Evolutionary conservation across 495 filamentous ascomycete species (phyloP), one percentile per base, ranked within the genome.

Genomic region (Terfezia boudieri): DNA sequence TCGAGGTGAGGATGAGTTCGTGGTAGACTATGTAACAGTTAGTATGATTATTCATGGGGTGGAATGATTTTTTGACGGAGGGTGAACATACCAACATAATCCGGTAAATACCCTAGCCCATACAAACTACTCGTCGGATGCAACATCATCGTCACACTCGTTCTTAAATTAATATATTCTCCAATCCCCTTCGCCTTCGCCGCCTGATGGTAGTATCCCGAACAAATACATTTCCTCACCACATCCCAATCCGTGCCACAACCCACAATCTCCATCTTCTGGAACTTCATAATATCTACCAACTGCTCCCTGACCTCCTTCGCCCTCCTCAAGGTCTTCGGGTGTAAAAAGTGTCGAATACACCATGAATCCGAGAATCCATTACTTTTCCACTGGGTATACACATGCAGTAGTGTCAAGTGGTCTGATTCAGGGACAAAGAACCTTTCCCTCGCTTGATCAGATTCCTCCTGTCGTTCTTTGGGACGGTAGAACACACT

Each of bases 371-470:
- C 92, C 12, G 79, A 88, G 64, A 76, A 82, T 2, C 86, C 86
- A 66, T 96, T 94, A 8, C 81, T 72, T 65, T 83, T 86, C 92
- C 92, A 96, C 64, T 94, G 88, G 12, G 82, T 83, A 68, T 89
- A 99, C 9, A 99, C 90, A 61, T 96, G 86, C 12, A 99, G 77
- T 35, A 95, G 81, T 2, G 92, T 99, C 7, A 99, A 69, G 63
- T 99, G 92, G 67, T 99, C 92, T 2, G 86, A 94, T 69, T 99
- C 90, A 14, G 87, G 85, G 12, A 96, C 92, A 66, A 94, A 96
- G 68, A 99, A 99, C 62, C 95, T 94, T 62, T 99, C 92, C n/a
- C 88, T 76, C 4, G 92, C 89, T 0, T 87, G 80, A 63, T 99
- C 92, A 14, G 87, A 87, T 69, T 99, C 92, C 59, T 96, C 92